These are phyloP conservation scores for Saksenaea vasiformis DNA, from an alignment of 371 early-diverging fungal genomes.

Conservation along the genomic window DNA sequence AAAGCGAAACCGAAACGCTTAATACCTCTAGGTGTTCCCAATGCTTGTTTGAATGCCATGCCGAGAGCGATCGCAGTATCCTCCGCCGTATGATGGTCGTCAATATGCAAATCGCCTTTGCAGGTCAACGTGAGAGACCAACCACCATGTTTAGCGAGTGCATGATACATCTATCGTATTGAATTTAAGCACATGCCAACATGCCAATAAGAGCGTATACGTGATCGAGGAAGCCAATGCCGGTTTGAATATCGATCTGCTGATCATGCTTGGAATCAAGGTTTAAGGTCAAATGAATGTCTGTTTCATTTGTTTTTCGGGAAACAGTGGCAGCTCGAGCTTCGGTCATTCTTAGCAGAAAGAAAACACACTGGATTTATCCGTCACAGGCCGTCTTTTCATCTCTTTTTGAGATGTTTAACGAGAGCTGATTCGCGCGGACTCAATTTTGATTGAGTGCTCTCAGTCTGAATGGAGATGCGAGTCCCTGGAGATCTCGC, in stretches of 20 bases:
- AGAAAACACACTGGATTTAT: background rate
- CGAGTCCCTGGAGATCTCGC: too few species aligned
- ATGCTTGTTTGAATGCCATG: constrained; percentile 88
- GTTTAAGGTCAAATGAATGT: constrained; percentile 71
- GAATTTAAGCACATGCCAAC: background rate
- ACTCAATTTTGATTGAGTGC: too few species aligned
- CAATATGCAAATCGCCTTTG: constrained; percentile 92
- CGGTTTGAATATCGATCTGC: constrained; percentile 80
- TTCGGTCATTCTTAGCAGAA: constrained; percentile 5
- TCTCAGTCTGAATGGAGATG: too few species aligned
- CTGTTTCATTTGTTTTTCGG: constrained; percentile 95
- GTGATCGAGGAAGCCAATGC: constrained; percentile 98
- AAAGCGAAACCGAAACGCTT: constrained; percentile 93
- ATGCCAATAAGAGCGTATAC: constrained; percentile 33
- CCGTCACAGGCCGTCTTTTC: background rate
- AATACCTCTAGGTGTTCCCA: constrained; percentile 90
- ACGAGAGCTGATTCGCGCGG: too few species aligned
- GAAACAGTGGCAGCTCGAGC: constrained; percentile 63
- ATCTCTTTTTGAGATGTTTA: background rate
- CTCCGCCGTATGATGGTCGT: constrained; percentile 98
- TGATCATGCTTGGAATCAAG: constrained; percentile 64
- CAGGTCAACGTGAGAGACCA: constrained; percentile 85
- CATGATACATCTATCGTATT: constrained; percentile 84
- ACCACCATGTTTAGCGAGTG: constrained; percentile 91
- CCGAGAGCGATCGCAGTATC: constrained; percentile 95